Evolutionary conservation across 805 yeast species (phyloP).

Genomic region (Starmerella powellii): DNA sequence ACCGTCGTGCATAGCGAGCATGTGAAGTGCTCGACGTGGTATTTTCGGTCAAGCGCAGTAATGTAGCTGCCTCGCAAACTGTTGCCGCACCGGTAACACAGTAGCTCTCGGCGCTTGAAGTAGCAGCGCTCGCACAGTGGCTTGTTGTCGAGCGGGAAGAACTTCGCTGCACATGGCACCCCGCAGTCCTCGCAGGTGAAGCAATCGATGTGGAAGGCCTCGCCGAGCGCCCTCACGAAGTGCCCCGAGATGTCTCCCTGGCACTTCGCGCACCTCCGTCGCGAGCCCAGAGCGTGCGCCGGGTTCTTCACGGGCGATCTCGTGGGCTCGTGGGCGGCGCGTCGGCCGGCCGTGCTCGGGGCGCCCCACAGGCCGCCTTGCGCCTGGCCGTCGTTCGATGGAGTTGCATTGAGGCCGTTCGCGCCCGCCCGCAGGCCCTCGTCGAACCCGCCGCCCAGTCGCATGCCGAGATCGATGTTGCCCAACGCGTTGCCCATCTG

Average conservation of each 20-base stretch:
- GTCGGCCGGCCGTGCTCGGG: too few species aligned
- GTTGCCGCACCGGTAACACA: constrained; percentile 75
- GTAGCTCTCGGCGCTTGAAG: constrained; percentile 67
- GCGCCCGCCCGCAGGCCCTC: too few species aligned
- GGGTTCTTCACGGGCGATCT: background rate
- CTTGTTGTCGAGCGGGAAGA: constrained; percentile 62
- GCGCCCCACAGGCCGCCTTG: too few species aligned
- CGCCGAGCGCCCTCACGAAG: constrained; percentile 71
- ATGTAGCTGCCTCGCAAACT: constrained; percentile 88
- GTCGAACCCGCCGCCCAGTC: too few species aligned
- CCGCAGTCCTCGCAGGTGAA: constrained; percentile 80
- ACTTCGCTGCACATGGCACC: constrained; percentile 67
- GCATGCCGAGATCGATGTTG: too few species aligned
- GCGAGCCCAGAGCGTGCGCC: constrained; percentile 6
- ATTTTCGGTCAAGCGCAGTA: constrained; percentile 82
- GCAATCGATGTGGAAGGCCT: constrained; percentile 75
- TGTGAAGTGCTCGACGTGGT: constrained; percentile 89
- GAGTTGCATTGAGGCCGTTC: too few species aligned
- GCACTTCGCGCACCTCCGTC: constrained; percentile 40
- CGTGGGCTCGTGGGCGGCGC: too few species aligned
- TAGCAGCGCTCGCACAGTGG: constrained; percentile 87
- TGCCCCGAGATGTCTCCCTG: constrained; percentile 49
- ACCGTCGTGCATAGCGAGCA: constrained; percentile 77
- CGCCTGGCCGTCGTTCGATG: too few species aligned
- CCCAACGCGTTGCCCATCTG: too few species aligned